Evolutionary conservation across 495 filamentous ascomycete genomes (phyloP).

Genomic region (Acidomyces sp.): DNA sequence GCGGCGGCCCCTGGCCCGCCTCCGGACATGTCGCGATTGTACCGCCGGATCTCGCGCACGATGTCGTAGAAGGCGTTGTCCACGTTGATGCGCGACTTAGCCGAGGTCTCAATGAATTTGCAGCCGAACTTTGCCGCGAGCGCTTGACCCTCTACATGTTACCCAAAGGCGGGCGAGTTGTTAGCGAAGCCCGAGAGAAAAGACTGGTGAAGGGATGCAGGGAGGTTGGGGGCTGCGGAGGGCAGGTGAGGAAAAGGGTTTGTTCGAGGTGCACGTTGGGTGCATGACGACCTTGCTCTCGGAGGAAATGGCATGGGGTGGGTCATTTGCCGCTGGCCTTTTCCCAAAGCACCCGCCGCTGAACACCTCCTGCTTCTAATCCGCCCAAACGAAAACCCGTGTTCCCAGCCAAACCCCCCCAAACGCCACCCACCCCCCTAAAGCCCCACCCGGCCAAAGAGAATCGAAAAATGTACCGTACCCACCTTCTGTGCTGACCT

Average conservation of each 20-base stretch:
- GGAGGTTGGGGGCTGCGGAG: no score
- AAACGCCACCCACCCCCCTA: neutral
- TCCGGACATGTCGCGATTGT: constrained; percentile 93
- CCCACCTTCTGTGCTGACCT: constrained; percentile 82
- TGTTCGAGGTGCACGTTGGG: no score
- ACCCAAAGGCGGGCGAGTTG: no score
- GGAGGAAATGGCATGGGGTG: no score
- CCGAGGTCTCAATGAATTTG: constrained; percentile 97
- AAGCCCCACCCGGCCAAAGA: neutral
- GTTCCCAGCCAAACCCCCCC: neutral
- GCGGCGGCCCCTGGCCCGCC: constrained; percentile 56
- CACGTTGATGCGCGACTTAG: constrained; percentile 94
- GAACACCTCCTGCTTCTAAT: no score
- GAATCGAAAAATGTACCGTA: constrained; percentile 8
- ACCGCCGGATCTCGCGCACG: constrained; percentile 89
- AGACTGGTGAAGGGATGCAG: no score
- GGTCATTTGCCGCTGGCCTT: no score
- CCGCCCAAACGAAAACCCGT: no score
- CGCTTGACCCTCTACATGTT: constrained; percentile 86
- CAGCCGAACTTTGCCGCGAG: constrained; percentile 80
- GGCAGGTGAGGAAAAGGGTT: no score
- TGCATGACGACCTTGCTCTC: no score
- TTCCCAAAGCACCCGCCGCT: no score
- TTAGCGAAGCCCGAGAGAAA: no score
- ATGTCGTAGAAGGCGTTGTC: constrained; percentile 98